A percentile compares a stretch with the other conserved stretches of the same genome.
Conservation (phyloP, 225 moss, liverwort and hornwort genomes). For the Climacium dendroides region DNA sequence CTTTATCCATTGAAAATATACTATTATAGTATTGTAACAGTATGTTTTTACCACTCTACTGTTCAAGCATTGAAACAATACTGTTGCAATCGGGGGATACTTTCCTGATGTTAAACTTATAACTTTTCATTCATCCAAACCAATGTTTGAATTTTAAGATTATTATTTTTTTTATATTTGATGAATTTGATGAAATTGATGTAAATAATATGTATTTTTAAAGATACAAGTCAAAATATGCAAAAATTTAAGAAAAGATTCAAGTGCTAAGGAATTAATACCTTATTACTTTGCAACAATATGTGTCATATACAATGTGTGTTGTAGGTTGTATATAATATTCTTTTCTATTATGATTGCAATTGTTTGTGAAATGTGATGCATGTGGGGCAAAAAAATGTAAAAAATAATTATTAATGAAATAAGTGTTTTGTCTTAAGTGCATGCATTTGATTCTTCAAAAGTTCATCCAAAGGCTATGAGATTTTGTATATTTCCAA, state of each 20-base stretch:
- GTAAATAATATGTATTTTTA: background rate
- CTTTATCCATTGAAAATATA: no score
- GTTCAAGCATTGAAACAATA: no score
- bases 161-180: no score
- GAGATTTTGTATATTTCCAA: background rate
- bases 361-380: background rate
- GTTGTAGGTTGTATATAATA: background rate
- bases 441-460: background rate
- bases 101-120: fast-evolving
- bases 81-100: no score
- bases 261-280: background rate
- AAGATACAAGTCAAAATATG: background rate
- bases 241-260: background rate
- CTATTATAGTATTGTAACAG: no score
- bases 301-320: background rate
- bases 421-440: no score
- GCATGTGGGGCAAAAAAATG: background rate
- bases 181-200: background rate
- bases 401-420: background rate
- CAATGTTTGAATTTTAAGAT: background rate
- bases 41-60: no score
- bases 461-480: background rate
- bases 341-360: background rate
- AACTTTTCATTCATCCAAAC: background rate
- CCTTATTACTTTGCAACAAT: background rate